Base-by-base conservation (phyloP, 106 monocot genomes). In the Agapanthus africanus region DNA sequence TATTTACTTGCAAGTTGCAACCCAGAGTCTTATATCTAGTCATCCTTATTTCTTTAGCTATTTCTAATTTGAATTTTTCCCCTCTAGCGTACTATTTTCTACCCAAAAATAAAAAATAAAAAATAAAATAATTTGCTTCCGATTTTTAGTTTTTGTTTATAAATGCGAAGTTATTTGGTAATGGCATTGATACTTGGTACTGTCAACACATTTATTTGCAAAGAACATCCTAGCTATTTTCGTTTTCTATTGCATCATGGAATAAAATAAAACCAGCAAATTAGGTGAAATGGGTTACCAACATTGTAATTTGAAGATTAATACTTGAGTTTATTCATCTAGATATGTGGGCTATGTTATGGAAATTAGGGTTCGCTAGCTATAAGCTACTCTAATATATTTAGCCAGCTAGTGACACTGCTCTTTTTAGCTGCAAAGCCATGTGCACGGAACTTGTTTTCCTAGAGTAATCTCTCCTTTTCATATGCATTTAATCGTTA, bases 1-100 rank as follows among this genome's bases (percentile, higher is more conserved):
- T 35, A n/a, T 34, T 66, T 21, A 28, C 42, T 28, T 41, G 42
- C 66, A 66, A 66, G 42, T 66, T 66, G 66, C 65, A 65, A 26
- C 25, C 22, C 22, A 40, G 21, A 9, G 13, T 65, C 37, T 39
- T 18, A 65, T 34, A 18, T 21, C 62, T 26, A 63, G 19, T 37
- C 33, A 63, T 63, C 7, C 33, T 18, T 63, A 36, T 63, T 37
- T 63, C 36, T 63, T 4, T 34, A 35, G 19, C 46, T 1, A 47
- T 47, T 15, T 47, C 19, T 44, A 15, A 47, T 47, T 47, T 5
- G 46, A n/a, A n/a, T n/a, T n/a, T 47, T 47, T 47, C 46, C 46
- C 46, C 2, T 15, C 16, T 15, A 13, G 13, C 1, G 19, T 3
- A 19, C 46, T 47, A 47, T 47, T 47, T 5, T 47, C 13, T 19